Base-by-base conservation (phyloP, 768 basidiomycete genomes). In the Rhizopogon vesiculosus region DNA sequence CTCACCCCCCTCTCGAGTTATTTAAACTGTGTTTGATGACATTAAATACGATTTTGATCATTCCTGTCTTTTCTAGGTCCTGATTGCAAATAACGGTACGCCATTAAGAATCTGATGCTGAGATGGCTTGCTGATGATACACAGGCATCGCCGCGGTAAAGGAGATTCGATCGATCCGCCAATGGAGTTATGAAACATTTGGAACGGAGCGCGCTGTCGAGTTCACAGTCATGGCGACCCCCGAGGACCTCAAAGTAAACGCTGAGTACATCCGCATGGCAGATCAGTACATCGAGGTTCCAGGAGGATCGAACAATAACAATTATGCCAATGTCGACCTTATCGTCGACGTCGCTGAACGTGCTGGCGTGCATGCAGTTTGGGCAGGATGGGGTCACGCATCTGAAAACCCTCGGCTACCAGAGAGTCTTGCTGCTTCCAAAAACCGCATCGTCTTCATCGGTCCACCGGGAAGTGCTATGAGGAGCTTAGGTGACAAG, bases 371-470 rank as follows among this genome's bases (percentile, higher is more conserved):
- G 1, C 97, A 99, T 66, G 97, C 97, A 43, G 97, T 99, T 25
- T 99, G 97, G 97, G 97, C 97, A 38, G 97, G 97, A 55, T 99
- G 97, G 97, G 97, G 97, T 49, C 97, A 99, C 72, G 97, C 97
- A 28, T 98, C 97, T 2, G 97, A 99, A 72, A 99, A 99, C 72
- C 97, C 97, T 1, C 86, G 94, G 53, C 76, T 99, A 19, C 97
- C 97, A 1, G 97, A 99, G 70, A 89, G 89, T 57, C 83, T 99
- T 42, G 85, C 89, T 33, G 87, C 93, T 3, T 92, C 87, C 72
- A 92, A 91, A 72, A 82, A 94, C 76, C 96, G 93, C 74, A 95
- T 99, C 68, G 90, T 99, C 56, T 99, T 99, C 78, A 99, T 99
- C 67, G 97, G 97, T 59, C 97, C 97, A 19, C 97, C 97, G 12